Evolutionary conservation across 1,139 yeast species (phyloP), one percentile per base, ranked within the genome.

Genomic region (Meyerozyma smithsonii): DNA sequence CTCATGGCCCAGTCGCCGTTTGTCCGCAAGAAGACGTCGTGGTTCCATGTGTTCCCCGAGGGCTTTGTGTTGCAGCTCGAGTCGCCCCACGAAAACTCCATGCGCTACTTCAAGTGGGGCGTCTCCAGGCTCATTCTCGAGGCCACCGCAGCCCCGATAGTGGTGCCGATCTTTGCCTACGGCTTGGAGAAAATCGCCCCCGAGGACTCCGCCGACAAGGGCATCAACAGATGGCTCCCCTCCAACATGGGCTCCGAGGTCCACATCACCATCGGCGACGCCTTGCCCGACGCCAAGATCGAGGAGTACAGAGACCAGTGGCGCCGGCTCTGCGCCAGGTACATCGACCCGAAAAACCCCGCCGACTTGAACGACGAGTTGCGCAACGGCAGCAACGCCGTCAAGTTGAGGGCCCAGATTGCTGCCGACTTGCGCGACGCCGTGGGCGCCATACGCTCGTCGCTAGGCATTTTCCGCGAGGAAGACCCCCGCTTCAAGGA

Each of bases 101-200:
- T 92, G 90, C 70, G 97, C 46, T 92, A 87, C 59, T 92, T 92
- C 70, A 84, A 88, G 56, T 92, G 98, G 98, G 98, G 98, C 0
- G 81, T 89, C 1, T 76, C 96, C 3, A 72, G 98, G 49, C 59
- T 90, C 49, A 72, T 92, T 4, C 64, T 92, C 40, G 98, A 92
- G 59, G 72, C 94, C 12, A 81, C 94, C 0, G 73, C 77, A 45
- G 81, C 94, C 0, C 98, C 98, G 0, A 78, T 89, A 2, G 78
- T 92, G 15, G 79, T 92, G n/a, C 98, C 98, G 0, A 83, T 92
- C 18, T 92, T 84, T 54, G 68, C 89, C 4, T 76, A 80, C 41
- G 98, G 98, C 0, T 84, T 92, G 53, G 97, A 92, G 54, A 79
- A 84, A 54, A 75, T 90, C 15, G 84, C 86, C 16, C 96, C 97